These are phyloP conservation scores for Starmerella bacillaris DNA, from an alignment of 805 yeast species.

Conservation along the genomic window DNA sequence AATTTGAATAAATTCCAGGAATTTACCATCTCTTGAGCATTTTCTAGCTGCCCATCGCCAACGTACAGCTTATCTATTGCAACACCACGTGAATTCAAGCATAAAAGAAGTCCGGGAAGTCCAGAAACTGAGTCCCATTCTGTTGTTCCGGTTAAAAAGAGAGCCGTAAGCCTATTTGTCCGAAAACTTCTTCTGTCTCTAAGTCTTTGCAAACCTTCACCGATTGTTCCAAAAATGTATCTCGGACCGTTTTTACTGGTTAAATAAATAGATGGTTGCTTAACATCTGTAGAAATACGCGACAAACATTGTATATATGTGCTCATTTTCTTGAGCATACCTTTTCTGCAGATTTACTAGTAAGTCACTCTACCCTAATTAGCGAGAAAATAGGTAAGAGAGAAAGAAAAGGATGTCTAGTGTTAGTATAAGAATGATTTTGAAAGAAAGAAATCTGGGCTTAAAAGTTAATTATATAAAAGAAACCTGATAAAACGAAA, in stretches of 20 bases:
- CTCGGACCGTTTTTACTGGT: conserved; percentile 32
- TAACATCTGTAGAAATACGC: conserved; percentile 32
- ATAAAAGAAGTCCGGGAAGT: conserved; percentile 70
- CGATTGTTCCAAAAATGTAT: conserved; percentile 58
- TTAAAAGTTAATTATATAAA: no score
- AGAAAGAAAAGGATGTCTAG: no score
- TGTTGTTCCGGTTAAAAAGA: conserved; percentile 64
- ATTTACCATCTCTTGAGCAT: conserved; percentile 41
- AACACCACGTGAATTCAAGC: conserved; percentile 39
- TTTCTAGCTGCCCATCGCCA: conserved; percentile 25
- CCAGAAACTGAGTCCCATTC: conserved; percentile 79
- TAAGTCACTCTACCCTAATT: no score
- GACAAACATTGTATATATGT: conserved; percentile 19
- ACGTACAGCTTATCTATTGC: conserved; percentile 3
- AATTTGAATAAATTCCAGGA: conserved; percentile 81
- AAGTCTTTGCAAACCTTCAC: conserved; percentile 75
- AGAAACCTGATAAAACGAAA: no score
- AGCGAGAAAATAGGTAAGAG: no score
- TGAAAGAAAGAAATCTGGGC: no score
- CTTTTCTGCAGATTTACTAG: no score
- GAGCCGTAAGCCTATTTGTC: conserved; percentile 39
- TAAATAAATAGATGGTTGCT: conserved; percentile 33
- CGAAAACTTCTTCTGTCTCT: conserved; percentile 42
- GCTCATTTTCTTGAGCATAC: conserved; percentile 19
- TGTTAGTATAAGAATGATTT: no score